Evolutionary conservation across 306 rosid genomes (phyloP).

Genomic region (Chamaecrista fasciculata): DNA sequence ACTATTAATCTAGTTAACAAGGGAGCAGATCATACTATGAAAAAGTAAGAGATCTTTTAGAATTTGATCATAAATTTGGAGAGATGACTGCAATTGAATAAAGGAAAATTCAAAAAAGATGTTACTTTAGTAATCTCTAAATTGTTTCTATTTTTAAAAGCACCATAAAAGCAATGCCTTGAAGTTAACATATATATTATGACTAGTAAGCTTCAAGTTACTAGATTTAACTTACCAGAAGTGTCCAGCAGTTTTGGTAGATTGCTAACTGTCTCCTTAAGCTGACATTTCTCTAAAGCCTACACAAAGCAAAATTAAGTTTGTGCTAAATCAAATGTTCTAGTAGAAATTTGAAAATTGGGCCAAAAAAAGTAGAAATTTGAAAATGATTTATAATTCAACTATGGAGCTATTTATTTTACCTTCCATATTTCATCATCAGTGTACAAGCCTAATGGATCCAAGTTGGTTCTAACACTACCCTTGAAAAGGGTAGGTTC

Average conservation of each 20-base stretch:
- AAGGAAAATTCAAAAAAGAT: no score
- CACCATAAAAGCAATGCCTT: no score
- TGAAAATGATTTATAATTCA: neutral
- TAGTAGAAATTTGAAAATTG: neutral
- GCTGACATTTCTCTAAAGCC: constrained; percentile 84
- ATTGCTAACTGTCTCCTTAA: constrained; percentile 50
- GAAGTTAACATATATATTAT: no score
- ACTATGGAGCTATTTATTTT: constrained; percentile 4
- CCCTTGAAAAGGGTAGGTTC: constrained; percentile 85
- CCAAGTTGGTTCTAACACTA: constrained; percentile 71
- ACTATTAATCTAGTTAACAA: no score
- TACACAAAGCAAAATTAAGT: constrained; percentile 23
- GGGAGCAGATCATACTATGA: no score
- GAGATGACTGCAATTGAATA: no score
- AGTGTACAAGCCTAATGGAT: constrained; percentile 69
- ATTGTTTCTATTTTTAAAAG: no score
- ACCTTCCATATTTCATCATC: constrained; percentile 87
- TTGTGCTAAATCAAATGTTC: neutral
- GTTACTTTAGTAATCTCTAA: no score
- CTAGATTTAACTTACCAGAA: constrained; percentile 45
- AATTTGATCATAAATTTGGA: no score
- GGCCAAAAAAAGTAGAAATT: neutral
- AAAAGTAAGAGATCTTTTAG: no score
- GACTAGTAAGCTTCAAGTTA: neutral
- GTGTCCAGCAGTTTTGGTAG: constrained; percentile 67